phyloP scores from a whole-genome alignment of 768 basidiomycete genomes.

The Psilocybe subaeruginosa region DNA sequence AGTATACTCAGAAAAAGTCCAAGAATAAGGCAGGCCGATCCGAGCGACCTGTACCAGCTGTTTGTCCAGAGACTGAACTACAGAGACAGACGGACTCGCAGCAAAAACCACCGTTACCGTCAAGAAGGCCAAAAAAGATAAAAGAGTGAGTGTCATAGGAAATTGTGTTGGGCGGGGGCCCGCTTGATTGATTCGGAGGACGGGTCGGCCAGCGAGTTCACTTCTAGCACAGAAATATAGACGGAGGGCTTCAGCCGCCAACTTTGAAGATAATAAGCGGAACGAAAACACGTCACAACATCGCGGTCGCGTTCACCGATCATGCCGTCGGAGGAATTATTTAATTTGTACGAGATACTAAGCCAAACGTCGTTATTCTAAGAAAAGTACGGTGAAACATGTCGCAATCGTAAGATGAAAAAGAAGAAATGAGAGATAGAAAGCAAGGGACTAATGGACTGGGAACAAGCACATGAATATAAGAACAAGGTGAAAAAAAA shows the following conservation, averaged over 20 bases:
- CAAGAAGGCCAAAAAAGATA: conserved; percentile 44
- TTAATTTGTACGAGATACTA: conserved; percentile 15
- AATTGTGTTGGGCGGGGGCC: conserved; percentile 50
- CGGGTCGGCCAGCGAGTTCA: conserved; percentile 67
- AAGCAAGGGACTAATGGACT: conserved; percentile 16
- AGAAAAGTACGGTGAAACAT: conserved; percentile 24
- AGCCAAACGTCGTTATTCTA: conserved; percentile 25
- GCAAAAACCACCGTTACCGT: conserved; percentile 41
- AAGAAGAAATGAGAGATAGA: conserved; percentile 15
- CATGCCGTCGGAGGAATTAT: not conserved
- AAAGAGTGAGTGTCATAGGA: conserved; percentile 70
- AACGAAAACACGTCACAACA: conserved; percentile 34
- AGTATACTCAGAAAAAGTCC: conserved; percentile 68
- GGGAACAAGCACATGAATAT: conserved; percentile 11
- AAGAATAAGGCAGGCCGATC: conserved; percentile 62
- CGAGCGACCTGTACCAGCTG: conserved; percentile 86
- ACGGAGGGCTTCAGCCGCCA: conserved; percentile 4
- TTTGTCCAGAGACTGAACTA: conserved; percentile 62
- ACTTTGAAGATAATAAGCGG: not conserved
- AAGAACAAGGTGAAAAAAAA: conserved; percentile 9
- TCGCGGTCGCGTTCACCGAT: conserved; percentile 1
- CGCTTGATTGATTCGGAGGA: conserved; percentile 39
- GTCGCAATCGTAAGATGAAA: conserved; percentile 20
- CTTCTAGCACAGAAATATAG: conserved; percentile 17
- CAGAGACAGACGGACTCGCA: conserved; percentile 40